A percentile compares a stretch with the other conserved stretches of the same genome.
These are phyloP conservation scores for Dissophora ornata DNA, from an alignment of 192 early-diverging fungal species.

Conservation along the genomic window DNA sequence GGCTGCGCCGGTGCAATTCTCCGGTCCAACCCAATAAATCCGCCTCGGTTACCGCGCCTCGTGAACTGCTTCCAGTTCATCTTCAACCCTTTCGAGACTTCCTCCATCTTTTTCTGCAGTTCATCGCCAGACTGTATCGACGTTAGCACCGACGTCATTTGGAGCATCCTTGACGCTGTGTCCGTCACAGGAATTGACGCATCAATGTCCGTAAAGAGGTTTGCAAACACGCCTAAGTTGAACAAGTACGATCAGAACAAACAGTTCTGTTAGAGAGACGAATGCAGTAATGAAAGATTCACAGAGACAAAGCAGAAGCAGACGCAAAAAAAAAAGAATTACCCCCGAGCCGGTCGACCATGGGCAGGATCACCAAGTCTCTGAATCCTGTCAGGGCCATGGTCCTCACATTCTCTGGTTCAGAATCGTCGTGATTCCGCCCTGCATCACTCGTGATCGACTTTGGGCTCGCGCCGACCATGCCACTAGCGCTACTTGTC, in stretches of 20 bases:
- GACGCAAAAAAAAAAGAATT: conserved; percentile 19
- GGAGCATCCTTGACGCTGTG: conserved; percentile 74
- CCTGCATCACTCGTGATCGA: conserved; percentile 19
- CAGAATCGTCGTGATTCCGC: conserved; percentile 41
- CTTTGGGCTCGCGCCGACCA: conserved; percentile 24
- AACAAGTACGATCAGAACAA: conserved; percentile 1
- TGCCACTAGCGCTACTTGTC: background rate
- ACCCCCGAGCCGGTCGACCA: conserved; percentile 73
- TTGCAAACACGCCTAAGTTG: conserved; percentile 68
- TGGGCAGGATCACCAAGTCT: conserved; percentile 73
- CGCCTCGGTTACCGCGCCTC: conserved; percentile 62
- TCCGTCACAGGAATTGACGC: conserved; percentile 71
- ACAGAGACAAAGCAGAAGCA: too few species aligned
- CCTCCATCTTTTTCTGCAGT: conserved; percentile 62
- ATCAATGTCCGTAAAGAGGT: conserved; percentile 73
- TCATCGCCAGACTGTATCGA: conserved; percentile 62
- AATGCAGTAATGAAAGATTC: background rate
- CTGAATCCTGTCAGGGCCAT: conserved; percentile 74
- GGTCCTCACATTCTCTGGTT: conserved; percentile 68
- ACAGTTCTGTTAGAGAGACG: background rate
- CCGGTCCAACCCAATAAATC: conserved; percentile 62
- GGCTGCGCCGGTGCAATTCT: conserved; percentile 15
- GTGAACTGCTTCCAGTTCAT: conserved; percentile 70
- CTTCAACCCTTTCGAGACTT: conserved; percentile 62
- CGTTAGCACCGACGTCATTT: conserved; percentile 76